Percentiles rank a stretch among this genome's conserved stretches.
phyloP scores from a whole-genome alignment of 176 grass and related monocot species.

The Cymbopogon citratus region DNA sequence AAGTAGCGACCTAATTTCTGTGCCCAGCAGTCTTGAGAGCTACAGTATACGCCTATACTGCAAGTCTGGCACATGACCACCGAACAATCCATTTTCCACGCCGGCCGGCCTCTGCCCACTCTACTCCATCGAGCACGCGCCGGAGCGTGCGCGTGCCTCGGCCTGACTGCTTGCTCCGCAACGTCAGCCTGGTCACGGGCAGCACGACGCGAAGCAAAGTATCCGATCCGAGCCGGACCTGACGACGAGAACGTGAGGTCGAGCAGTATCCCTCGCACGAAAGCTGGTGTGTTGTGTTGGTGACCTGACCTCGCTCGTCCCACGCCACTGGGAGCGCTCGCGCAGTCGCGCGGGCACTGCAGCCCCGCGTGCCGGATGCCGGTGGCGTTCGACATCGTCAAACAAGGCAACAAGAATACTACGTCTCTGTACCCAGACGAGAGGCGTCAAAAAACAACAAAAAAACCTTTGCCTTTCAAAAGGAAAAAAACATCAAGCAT shows the following conservation, averaged over 20 bases:
- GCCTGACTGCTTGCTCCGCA: neutral
- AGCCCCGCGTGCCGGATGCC: neutral
- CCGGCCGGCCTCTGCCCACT: neutral
- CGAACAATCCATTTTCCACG: neutral
- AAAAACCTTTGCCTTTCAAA: no score
- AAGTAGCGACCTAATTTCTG: neutral
- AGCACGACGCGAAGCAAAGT: neutral
- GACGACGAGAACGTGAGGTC: neutral
- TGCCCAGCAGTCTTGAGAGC: neutral
- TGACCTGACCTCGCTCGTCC: neutral
- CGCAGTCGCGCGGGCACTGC: no score
- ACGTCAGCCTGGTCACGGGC: neutral
- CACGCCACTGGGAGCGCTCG: no score
- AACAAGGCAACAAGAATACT: neutral
- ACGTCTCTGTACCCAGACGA: no score
- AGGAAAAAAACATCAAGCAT: no score
- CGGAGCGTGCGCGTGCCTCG: neutral
- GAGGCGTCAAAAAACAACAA: no score
- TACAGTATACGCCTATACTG: neutral
- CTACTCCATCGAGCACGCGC: neutral
- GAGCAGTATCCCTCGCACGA: neutral
- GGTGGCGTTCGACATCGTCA: neutral
- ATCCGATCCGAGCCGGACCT: neutral
- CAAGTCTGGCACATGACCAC: neutral
- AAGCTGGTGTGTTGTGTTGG: conserved; percentile 8